Percentiles rank a stretch among this genome's conserved stretches.
Evolutionary conservation across 169 alveolate species (phyloP).

Genomic region (Plasmodium relictum): DNA sequence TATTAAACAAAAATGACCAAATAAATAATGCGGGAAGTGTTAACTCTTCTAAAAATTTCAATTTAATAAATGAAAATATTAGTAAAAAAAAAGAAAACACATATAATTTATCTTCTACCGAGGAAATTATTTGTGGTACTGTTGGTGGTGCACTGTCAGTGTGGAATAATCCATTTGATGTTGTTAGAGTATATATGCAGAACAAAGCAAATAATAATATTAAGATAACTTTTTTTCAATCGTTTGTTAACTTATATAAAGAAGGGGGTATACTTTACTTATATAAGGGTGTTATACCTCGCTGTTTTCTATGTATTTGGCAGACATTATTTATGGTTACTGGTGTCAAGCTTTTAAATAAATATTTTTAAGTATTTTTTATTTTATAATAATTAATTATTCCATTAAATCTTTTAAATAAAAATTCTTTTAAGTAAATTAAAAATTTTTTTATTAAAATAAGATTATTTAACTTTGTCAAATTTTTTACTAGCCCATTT

Average conservation of each 20-base stretch:
- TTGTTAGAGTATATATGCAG: slow-evolving; percentile 86
- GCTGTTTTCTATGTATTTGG: slow-evolving; percentile 85
- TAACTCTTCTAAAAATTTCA: not conserved
- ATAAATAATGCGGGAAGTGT: not conserved
- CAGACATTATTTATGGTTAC: slow-evolving; percentile 87
- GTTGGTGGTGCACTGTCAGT: slow-evolving; percentile 85
- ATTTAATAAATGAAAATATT: not conserved
- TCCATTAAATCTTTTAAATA: too few species aligned
- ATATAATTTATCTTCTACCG: slow-evolving; percentile 10
- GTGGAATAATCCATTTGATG: slow-evolving; percentile 89
- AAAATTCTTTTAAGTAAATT: too few species aligned
- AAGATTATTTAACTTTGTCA: too few species aligned
- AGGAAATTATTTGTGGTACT: slow-evolving; percentile 79
- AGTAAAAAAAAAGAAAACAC: not conserved
- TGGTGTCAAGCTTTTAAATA: slow-evolving; percentile 78
- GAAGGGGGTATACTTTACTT: slow-evolving; percentile 80
- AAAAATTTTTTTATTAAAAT: too few species aligned
- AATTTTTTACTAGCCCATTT: too few species aligned
- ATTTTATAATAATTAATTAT: too few species aligned
- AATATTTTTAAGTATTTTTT: not conserved
- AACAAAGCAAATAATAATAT: slow-evolving; percentile 84
- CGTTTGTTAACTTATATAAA: slow-evolving; percentile 48
- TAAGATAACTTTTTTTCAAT: slow-evolving; percentile 41
- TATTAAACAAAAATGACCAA: not conserved
- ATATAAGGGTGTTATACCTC: slow-evolving; percentile 84